phyloP scores from a whole-genome alignment of 129 eudicot species.

The Centrapalus pauciflorus region DNA sequence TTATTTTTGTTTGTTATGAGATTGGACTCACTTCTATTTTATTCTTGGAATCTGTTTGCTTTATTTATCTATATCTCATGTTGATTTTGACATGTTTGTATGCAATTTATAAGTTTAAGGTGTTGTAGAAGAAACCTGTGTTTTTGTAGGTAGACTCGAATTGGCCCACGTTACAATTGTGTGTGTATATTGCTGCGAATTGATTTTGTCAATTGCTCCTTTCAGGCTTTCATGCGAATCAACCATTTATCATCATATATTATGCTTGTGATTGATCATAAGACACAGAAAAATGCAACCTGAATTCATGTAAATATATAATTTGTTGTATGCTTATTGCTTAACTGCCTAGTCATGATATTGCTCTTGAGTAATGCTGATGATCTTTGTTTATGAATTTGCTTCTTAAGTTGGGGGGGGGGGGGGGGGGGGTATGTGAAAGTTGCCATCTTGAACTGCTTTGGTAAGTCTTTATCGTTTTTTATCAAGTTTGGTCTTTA shows the following conservation, averaged over 20 bases:
- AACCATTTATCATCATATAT: not conserved
- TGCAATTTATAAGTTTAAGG: not conserved
- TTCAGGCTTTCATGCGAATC: not conserved
- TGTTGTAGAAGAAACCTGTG: not conserved
- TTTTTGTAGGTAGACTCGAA: not conserved
- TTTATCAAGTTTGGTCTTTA: not conserved
- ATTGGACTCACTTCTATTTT: conserved; percentile 4
- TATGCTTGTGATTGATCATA: not conserved
- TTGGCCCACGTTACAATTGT: not conserved
- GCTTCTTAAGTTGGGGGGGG: no score
- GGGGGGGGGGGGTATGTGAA: no score
- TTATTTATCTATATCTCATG: not conserved
- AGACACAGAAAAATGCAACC: not conserved
- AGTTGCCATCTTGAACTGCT: not conserved
- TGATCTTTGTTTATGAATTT: no score
- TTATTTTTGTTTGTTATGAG: conserved; percentile 20
- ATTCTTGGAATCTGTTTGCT: conserved; percentile 3
- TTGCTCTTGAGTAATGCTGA: no score
- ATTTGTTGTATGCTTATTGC: conserved; percentile 1
- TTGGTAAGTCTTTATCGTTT: not conserved
- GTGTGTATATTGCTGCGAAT: not conserved
- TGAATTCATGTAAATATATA: not conserved
- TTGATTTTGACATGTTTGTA: not conserved
- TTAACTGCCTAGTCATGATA: not conserved
- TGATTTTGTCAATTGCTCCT: not conserved